phyloP scores from a whole-genome alignment of 306 rosid species.

The apple (Malus domestica) region DNA sequence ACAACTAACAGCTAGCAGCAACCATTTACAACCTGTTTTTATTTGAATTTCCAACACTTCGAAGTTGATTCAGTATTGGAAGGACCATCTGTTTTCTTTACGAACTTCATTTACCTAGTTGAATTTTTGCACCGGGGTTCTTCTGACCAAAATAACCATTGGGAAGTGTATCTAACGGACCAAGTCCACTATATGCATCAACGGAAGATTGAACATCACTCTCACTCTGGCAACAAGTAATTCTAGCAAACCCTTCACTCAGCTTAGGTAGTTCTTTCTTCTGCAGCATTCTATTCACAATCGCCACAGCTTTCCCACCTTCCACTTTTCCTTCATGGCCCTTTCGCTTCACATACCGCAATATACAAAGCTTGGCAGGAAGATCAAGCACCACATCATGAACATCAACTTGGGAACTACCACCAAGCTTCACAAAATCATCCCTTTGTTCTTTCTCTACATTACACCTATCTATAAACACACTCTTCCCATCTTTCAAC shows the following conservation, averaged over 20 bases:
- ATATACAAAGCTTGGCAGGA: conserved; percentile 76
- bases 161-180: conserved; percentile 55
- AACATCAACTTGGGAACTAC: conserved; percentile 39
- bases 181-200: conserved; percentile 29
- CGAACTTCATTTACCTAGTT: conserved; percentile 68
- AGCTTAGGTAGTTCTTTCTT: conserved; percentile 74
- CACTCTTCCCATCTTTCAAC: conserved; percentile 62
- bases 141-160: conserved; percentile 75
- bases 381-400: conserved; percentile 89
- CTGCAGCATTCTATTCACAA: conserved; percentile 89
- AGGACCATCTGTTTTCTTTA: conserved; percentile 59
- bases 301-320: conserved; percentile 92
- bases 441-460: conserved; percentile 67
- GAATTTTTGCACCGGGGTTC: conserved; percentile 59
- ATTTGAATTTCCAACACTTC: too few relatives aligned
- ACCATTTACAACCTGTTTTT: too few relatives aligned
- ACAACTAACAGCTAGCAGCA: too few relatives aligned
- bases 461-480: conserved; percentile 82
- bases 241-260: conserved; percentile 52
- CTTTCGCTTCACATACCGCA: conserved; percentile 70
- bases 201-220: conserved; percentile 51
- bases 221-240: conserved; percentile 69
- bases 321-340: conserved; percentile 90
- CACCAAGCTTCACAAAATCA: conserved; percentile 49
- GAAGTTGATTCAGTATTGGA: conserved; percentile 24